Base-by-base conservation (phyloP, 495 filamentous ascomycete species). In the Glutinoglossum americanum region DNA sequence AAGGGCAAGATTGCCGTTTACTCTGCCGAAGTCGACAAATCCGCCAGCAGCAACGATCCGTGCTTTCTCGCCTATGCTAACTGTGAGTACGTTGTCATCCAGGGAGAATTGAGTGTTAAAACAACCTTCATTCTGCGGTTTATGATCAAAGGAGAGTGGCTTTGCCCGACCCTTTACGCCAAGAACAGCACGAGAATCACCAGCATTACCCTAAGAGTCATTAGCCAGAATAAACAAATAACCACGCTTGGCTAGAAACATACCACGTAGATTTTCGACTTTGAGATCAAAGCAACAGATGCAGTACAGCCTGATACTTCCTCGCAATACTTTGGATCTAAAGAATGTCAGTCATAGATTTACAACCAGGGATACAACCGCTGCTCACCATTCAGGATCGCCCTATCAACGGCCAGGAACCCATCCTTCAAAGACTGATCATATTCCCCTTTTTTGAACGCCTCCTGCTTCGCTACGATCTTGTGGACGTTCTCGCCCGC, bases 301-400 rank as follows among this genome's bases (percentile, higher is more conserved):
- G 92, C 89, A 55, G 92, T 98, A 70, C 92, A 98, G 45, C 92
- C 92, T 33, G 92, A 98, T 57, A 97, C 89, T 70, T 98, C 92
- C 61, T 97, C 90, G 67, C 93, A 87, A 68, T 95, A 96, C 68
- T 83, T 85, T 59, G 89, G 88, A 72, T 98, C 92, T 98, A 71
- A 39, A 59, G 54, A 51, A 44, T 28, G 60, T 69, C 58, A 70
- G 64, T 62, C 49, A 8, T 54, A 28, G 15, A 57, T 25, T 15
- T 13, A 37, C 32, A n/a, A 54, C 60, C 51, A 63, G 55, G 62
- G 60, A 60, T 48, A 57, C 57, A 56, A 47, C 56, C 30, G 55
- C n/a, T n/a, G 60, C 75, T 67, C 73, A 97, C 92, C 92, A 71
- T 84, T 90, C 62, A 97, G 73, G 65, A 98, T 96, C 59, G 92